Evolutionary conservation across 305 asterid species (phyloP), one percentile per base, ranked within the genome.

Genomic region (Ajuga reptans): DNA sequence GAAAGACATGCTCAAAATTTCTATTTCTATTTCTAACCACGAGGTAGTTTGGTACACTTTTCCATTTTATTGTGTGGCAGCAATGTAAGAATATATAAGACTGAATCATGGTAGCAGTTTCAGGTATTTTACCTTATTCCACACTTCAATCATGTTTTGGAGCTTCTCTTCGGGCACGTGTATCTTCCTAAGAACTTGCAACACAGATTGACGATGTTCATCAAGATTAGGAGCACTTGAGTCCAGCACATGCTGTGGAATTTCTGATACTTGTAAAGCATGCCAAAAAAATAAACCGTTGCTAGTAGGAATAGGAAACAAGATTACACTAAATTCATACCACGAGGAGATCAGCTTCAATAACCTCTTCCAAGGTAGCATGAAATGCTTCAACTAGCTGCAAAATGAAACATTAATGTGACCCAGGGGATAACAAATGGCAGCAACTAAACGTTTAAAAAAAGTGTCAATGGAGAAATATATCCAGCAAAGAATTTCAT

Each of bases 341-440:
- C 97, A 93, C 94, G n/a, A 93, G 96, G 70, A 93, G 89, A 77
- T 93, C 99, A 33, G 99, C 97, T 80, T 93, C 95, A 72, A 86
- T 89, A 57, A 93, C 97, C 86, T 90, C 97, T 83, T 93, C 99
- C 83, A 93, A 73, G 43, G 99, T 93, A 56, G 97, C 97, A 56
- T 85, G 94, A 80, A 93, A 93, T 66, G 97, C 99, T 82, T 93
- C 97, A 72, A 93, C 97, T 41, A 93, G 84, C 99, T 93, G 85
- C 87, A 76, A 71, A 74, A 71, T 24, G 21, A 43, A 54, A 60
- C 6, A 14, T 50, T 12, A 7, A 63, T 66, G 15, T 78, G 29
- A 41, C 11, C 11, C 3, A 1, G 0, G 45, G 45, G 0, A 7
- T 0, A 39, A 39, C 7, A 8, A 6, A 4, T 4, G 9, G 9